A percentile compares a stretch with the other conserved stretches of the same genome.
Conservation (phyloP, 805 yeast species). For the Vanderwaltozyma yarrowii region DNA sequence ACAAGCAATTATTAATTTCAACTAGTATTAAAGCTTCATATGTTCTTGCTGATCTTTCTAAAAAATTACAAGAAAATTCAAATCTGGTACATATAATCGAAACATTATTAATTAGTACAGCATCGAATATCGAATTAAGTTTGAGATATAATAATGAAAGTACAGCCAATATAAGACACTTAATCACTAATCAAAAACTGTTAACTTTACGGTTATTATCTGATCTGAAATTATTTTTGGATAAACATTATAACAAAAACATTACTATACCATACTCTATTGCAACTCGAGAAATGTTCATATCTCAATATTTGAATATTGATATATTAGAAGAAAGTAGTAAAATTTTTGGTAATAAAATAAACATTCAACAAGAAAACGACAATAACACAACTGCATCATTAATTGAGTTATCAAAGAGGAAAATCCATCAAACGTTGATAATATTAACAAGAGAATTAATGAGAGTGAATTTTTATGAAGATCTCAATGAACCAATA, state of each 20-base stretch:
- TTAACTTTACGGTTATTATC: constrained; percentile 44
- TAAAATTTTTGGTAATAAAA: background rate
- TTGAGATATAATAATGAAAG: constrained; percentile 25
- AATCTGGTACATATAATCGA: constrained; percentile 17
- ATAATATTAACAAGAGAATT: constrained; percentile 6
- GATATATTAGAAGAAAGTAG: constrained; percentile 6
- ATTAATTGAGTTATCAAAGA: too few species aligned
- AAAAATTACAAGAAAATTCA: constrained; percentile 3
- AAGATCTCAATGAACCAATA: background rate
- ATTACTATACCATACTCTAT: background rate
- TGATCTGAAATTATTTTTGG: constrained; percentile 24
- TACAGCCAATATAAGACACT: constrained; percentile 40
- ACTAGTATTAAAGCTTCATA: constrained; percentile 15
- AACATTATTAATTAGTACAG: constrained; percentile 40
- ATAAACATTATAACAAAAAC: background rate
- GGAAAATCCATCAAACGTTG: constrained; percentile 14
- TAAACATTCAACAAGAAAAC: too few species aligned
- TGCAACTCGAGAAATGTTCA: constrained; percentile 4
- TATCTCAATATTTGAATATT: constrained; percentile 1
- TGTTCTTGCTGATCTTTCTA: constrained; percentile 11
- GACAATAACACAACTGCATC: too few species aligned
- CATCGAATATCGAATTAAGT: constrained; percentile 60
- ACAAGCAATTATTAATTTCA: constrained; percentile 3
- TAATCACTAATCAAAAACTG: constrained; percentile 51
- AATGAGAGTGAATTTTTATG: constrained; percentile 6